A percentile compares a stretch with the other conserved stretches of the same genome.
These are phyloP conservation scores for Chrysanthemum seticuspe DNA, from an alignment of 129 eudicot species.

Conservation along the genomic window DNA sequence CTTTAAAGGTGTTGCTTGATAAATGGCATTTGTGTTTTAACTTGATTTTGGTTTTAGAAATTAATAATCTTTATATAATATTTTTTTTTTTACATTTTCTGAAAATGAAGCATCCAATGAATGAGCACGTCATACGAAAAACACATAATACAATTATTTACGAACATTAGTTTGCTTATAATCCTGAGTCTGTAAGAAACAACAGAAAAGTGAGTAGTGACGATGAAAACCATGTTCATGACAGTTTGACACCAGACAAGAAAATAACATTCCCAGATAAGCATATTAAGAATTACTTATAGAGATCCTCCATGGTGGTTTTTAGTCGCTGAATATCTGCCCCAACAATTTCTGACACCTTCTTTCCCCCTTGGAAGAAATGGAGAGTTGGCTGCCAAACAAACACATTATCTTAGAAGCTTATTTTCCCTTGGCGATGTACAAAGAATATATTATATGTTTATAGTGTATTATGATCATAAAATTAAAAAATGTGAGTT, in stretches of 20 bases:
- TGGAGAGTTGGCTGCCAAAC: slow-evolving; percentile 76
- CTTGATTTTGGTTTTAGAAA: too few species aligned
- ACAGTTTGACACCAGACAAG: neutral
- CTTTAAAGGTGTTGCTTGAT: too few species aligned
- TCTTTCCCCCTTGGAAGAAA: slow-evolving; percentile 72
- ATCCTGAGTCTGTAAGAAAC: neutral
- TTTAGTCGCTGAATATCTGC: slow-evolving; percentile 63
- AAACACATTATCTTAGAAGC: slow-evolving; percentile 1
- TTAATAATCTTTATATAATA: too few species aligned
- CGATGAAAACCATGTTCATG: neutral
- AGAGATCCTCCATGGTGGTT: slow-evolving; percentile 65
- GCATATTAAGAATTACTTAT: slow-evolving; percentile 41
- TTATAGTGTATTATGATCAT: slow-evolving; percentile 1
- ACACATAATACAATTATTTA: neutral
- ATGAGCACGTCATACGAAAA: neutral
- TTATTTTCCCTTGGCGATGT: neutral
- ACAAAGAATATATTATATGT: neutral
- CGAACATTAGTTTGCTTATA: neutral
- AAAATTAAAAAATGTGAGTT: neutral
- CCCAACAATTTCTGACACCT: slow-evolving; percentile 70
- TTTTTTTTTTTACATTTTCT: too few species aligned
- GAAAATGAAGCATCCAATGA: too few species aligned
- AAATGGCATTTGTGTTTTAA: too few species aligned
- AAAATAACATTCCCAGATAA: neutral
- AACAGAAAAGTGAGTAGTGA: neutral